Evolutionary conservation across 1,139 yeast species (phyloP).

Genomic region (Magnusiomyces sp.): DNA sequence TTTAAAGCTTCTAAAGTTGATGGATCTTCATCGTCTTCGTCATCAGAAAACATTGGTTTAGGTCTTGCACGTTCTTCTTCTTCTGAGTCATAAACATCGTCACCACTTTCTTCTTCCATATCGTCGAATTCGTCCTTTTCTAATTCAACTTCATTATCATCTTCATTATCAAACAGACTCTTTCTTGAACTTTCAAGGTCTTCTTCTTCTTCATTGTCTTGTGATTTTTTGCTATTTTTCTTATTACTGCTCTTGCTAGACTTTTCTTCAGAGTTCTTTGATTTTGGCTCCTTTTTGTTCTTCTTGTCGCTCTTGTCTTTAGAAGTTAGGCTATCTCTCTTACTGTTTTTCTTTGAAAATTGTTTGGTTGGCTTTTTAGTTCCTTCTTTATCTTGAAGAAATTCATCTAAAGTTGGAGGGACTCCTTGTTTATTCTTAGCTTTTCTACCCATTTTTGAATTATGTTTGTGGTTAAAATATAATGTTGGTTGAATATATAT

Average conservation of each 20-base stretch:
- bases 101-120: slow-evolving; percentile 26
- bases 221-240: slow-evolving; percentile 27
- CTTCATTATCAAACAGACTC: slow-evolving; percentile 72
- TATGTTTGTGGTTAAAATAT: not conserved
- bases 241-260: slow-evolving; percentile 27
- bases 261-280: slow-evolving; percentile 18
- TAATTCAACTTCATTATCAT: slow-evolving; percentile 18
- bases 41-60: slow-evolving; percentile 82
- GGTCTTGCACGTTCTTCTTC: slow-evolving; percentile 48
- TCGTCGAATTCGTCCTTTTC: slow-evolving; percentile 26
- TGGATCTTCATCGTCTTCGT: slow-evolving; percentile 59
- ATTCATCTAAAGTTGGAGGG: slow-evolving; percentile 82
- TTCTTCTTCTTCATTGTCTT: slow-evolving; percentile 41
- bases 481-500: not conserved
- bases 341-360: slow-evolving; percentile 27
- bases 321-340: slow-evolving; percentile 18
- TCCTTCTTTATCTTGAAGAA: slow-evolving; percentile 50
- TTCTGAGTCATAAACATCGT: slow-evolving; percentile 51
- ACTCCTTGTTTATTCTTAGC: slow-evolving; percentile 84
- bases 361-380: slow-evolving; percentile 18
- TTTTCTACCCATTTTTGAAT: slow-evolving; percentile 70
- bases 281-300: slow-evolving; percentile 26
- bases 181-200: slow-evolving; percentile 67
- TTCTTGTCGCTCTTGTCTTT: slow-evolving; percentile 23
- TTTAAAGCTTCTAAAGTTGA: slow-evolving; percentile 36